A percentile compares a stretch with the other conserved stretches of the same genome.
phyloP scores from a whole-genome alignment of 202 grass and related monocot species.

The Saccharum hybrid region DNA sequence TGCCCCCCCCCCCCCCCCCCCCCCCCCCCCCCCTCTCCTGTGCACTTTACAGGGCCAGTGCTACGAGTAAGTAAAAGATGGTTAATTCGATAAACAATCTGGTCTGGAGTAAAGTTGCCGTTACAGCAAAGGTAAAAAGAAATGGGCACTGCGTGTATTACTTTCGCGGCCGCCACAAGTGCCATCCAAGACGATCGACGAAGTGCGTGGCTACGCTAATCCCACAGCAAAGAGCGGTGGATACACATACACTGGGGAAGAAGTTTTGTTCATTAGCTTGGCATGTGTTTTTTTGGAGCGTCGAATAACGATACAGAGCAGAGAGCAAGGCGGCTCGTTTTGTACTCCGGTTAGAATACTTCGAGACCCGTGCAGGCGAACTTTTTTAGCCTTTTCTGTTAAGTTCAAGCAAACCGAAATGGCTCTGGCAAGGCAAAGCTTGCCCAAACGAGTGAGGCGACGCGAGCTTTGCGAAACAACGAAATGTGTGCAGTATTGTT shows the following conservation, averaged over 20 bases:
- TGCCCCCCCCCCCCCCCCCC: too few relatives aligned
- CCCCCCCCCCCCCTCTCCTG: neutral
- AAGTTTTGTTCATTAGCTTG: neutral
- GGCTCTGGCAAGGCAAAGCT: too few relatives aligned
- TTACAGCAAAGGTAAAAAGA: conserved; percentile 6
- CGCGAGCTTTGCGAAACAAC: too few relatives aligned
- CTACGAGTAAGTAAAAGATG: neutral
- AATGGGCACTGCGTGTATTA: neutral
- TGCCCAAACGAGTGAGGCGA: too few relatives aligned
- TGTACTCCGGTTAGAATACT: too few relatives aligned
- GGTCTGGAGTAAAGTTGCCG: neutral
- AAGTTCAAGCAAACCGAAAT: too few relatives aligned
- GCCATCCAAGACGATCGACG: neutral
- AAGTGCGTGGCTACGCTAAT: neutral
- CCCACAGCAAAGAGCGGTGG: neutral
- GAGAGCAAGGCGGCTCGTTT: neutral
- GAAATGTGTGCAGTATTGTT: neutral
- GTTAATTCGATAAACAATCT: neutral
- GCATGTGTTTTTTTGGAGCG: neutral
- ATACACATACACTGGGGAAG: neutral
- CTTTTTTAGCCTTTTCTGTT: too few relatives aligned
- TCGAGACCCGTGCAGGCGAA: too few relatives aligned
- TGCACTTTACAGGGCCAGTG: neutral
- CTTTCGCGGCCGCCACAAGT: conserved; percentile 4
- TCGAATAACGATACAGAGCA: neutral